Conservation (phyloP, 352 stramenopile species). For the Phytophthora quininea region DNA sequence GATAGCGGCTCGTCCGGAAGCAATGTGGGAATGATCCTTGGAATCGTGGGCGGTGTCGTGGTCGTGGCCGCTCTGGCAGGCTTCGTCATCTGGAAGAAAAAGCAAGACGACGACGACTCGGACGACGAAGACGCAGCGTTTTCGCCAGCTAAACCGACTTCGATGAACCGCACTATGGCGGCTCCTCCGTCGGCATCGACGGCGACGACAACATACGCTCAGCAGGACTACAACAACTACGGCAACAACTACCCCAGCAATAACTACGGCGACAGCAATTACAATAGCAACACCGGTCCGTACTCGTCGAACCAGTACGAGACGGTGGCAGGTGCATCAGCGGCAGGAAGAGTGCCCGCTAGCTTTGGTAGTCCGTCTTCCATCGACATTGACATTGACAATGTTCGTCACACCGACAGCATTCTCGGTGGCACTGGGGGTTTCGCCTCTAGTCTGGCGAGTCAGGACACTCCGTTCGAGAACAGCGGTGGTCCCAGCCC, state of each 20-base stretch:
- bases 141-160: constrained; percentile 31
- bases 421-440: constrained; percentile 43
- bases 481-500: constrained; percentile 41
- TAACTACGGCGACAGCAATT: constrained; percentile 24
- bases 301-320: constrained; percentile 33
- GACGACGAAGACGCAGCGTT: constrained; percentile 54
- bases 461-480: constrained; percentile 34
- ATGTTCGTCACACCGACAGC: constrained; percentile 43
- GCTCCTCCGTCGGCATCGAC: constrained; percentile 21
- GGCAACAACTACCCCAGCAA: constrained; percentile 13
- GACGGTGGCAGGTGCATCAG: constrained; percentile 3
- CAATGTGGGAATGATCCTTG: constrained; percentile 57
- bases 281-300: constrained; percentile 2
- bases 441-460: constrained; percentile 26
- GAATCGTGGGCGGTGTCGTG: constrained; percentile 45
- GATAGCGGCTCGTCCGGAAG: constrained; percentile 32
- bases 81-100: constrained; percentile 69
- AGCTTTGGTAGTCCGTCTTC: constrained; percentile 60
- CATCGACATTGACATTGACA: constrained; percentile 43
- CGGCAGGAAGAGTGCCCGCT: constrained; percentile 17
- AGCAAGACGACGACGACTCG: constrained; percentile 65
- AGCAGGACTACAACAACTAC: constrained; percentile 33
- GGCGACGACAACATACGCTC: constrained; percentile 37
- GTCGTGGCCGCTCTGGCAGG: constrained; percentile 54
- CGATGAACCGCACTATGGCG: constrained; percentile 23